Percentiles rank a stretch among this genome's conserved stretches.
Evolutionary conservation across 768 basidiomycete species (phyloP).

Genomic region (Coprinopsis strossmayeri): DNA sequence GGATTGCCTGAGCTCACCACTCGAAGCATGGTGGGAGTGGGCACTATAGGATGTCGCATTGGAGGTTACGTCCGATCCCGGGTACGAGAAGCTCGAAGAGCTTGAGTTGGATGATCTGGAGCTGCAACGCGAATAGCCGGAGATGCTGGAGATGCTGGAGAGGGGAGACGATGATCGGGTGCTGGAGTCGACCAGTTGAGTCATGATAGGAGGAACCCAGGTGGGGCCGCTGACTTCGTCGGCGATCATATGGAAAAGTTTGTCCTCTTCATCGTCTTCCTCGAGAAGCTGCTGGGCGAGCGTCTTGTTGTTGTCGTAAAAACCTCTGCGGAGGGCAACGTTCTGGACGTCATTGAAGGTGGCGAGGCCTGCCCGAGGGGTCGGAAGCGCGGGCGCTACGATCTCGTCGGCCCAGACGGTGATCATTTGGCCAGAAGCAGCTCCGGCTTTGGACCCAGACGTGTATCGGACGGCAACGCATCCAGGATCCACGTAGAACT

Average conservation of each 20-base stretch:
- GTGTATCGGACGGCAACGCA: constrained; percentile 63
- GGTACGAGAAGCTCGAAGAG: constrained; percentile 48
- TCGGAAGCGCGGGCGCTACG: constrained; percentile 21
- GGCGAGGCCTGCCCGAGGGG: constrained; percentile 16
- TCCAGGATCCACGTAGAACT: constrained; percentile 78
- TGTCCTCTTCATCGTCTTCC: constrained; percentile 65
- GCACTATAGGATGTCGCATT: constrained; percentile 40
- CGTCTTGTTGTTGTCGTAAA: constrained; percentile 41
- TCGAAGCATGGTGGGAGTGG: constrained; percentile 19
- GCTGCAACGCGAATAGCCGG: constrained; percentile 64
- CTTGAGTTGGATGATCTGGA: constrained; percentile 71
- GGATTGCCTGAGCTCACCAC: constrained; percentile 40
- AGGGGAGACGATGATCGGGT: constrained; percentile 51
- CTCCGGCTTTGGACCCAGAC: constrained; percentile 20
- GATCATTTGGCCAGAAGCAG: constrained; percentile 34
- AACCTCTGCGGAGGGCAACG: constrained; percentile 10
- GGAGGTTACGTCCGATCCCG: constrained; percentile 41
- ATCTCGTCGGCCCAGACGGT: constrained; percentile 65
- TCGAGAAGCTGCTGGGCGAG: constrained; percentile 70
- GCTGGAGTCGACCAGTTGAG: constrained; percentile 45
- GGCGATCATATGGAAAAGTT: constrained; percentile 69
- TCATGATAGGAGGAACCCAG: constrained; percentile 61
- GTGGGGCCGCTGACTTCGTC: constrained; percentile 63
- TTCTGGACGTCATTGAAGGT: constrained; percentile 17
- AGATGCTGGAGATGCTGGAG: constrained; percentile 54